Conservation (phyloP, 1,284 basidiomycete genomes). For the Salmacisia buchloeana region DNA sequence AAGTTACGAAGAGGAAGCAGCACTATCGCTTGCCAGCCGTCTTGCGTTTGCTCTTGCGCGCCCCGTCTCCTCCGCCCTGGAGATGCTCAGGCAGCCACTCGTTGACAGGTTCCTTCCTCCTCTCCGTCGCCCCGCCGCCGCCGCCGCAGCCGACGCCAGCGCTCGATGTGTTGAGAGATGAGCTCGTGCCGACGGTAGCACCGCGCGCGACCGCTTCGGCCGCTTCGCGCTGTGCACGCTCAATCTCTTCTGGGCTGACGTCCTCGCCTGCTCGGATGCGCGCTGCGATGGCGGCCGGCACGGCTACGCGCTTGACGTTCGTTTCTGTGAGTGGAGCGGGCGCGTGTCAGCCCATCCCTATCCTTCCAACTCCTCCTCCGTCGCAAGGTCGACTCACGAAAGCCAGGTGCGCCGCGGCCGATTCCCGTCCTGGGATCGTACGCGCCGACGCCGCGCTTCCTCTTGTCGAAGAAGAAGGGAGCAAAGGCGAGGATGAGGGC, state of each 20-base stretch:
- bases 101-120: slow-evolving; percentile 11
- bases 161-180: not conserved
- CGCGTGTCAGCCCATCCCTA: not conserved
- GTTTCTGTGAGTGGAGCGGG: slow-evolving; percentile 21
- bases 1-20: too few relatives aligned
- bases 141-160: too few relatives aligned
- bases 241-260: slow-evolving; percentile 40
- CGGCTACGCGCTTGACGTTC: slow-evolving; percentile 34
- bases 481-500: slow-evolving; percentile 6
- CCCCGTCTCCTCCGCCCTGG: not conserved
- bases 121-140: slow-evolving; percentile 10
- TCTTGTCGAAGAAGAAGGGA: slow-evolving; percentile 1
- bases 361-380: not conserved
- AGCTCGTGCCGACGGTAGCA: not conserved
- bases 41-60: slow-evolving; percentile 6
- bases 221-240: slow-evolving; percentile 19
- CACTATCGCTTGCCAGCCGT: not conserved
- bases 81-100: slow-evolving; percentile 19
- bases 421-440: slow-evolving; percentile 45
- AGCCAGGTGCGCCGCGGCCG: slow-evolving; percentile 42
- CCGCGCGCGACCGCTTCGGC: slow-evolving; percentile 5
- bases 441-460: not conserved
- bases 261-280: slow-evolving; percentile 42
- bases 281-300: slow-evolving; percentile 41
- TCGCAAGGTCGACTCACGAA: slow-evolving; percentile 19